Percentiles rank a stretch among this genome's conserved stretches.
Conservation (phyloP, 345 rosid genomes). For the Litchi chinensis region DNA sequence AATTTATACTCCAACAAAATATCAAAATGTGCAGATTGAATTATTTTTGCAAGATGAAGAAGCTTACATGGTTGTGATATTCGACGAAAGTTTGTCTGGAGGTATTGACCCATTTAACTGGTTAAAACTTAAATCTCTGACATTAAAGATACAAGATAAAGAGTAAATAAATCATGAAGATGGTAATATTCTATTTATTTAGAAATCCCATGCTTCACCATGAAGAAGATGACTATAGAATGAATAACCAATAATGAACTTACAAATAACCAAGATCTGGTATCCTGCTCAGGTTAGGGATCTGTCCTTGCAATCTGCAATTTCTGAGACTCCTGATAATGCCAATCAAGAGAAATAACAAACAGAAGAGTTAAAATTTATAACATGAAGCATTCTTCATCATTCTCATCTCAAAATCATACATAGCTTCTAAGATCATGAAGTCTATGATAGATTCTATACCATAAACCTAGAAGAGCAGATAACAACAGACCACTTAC, state of each 20-base stretch:
- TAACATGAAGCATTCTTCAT: not conserved
- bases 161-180: conserved; percentile 3
- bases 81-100: conserved; percentile 55
- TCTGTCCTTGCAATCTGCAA: conserved; percentile 81
- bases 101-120: conserved; percentile 78
- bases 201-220: conserved; percentile 1
- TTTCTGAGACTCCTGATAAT: conserved; percentile 84
- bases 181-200: not conserved
- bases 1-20: not conserved
- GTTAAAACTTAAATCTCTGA: conserved; percentile 90
- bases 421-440: conserved; percentile 9
- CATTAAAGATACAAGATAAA: conserved; percentile 20
- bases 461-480: not conserved
- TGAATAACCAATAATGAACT: conserved; percentile 32
- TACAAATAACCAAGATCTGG: conserved; percentile 83
- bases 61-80: conserved; percentile 87
- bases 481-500: not conserved
- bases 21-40: conserved; percentile 13
- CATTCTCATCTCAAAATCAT: not conserved
- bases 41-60: conserved; percentile 17
- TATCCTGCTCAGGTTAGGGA: conserved; percentile 85
- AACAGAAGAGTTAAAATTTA: not conserved
- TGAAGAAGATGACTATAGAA: not conserved
- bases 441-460: conserved; percentile 3
- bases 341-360: conserved; percentile 26